Evolutionary conservation across 441 rosid species (phyloP).

Genomic region (Adansonia madagascariensis): DNA sequence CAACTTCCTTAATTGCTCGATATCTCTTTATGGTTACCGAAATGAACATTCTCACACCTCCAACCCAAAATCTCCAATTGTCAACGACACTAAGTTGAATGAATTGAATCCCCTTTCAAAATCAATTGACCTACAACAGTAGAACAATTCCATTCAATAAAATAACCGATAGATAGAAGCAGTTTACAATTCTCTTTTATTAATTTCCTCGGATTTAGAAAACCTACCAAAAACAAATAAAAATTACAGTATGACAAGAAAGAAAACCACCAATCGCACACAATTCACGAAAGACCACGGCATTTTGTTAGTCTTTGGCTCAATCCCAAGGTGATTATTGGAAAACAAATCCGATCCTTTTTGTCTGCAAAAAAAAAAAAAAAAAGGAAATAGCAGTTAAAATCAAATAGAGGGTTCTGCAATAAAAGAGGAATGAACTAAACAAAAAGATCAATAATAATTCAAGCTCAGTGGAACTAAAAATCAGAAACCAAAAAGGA

Average conservation of each 20-base stretch:
- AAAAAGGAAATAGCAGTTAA: background rate
- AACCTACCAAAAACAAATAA: conserved; percentile 43
- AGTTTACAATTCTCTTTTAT: too few relatives aligned
- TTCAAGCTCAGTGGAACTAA: background rate
- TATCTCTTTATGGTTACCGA: conserved; percentile 69
- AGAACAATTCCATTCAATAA: background rate
- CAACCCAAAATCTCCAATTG: conserved; percentile 31
- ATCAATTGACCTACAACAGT: conserved; percentile 41
- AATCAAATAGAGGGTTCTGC: conserved; percentile 15
- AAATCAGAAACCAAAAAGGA: background rate
- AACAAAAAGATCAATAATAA: conserved; percentile 5
- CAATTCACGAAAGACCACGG: conserved; percentile 77
- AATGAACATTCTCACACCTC: conserved; percentile 79
- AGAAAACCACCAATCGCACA: conserved; percentile 76
- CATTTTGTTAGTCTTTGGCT: conserved; percentile 55
- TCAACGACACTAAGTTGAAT: conserved; percentile 28
- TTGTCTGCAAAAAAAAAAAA: conserved; percentile 31
- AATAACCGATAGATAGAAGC: background rate
- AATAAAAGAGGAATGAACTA: conserved; percentile 17
- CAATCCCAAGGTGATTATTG: conserved; percentile 28
- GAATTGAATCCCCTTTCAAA: conserved; percentile 24
- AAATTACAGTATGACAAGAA: conserved; percentile 76
- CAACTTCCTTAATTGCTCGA: conserved; percentile 71
- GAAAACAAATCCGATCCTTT: conserved; percentile 16
- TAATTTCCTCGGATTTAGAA: background rate